Evolutionary conservation across 495 filamentous ascomycete genomes (phyloP), one percentile per base, ranked within the genome.

Genomic region (Penicillium longicatenatum): DNA sequence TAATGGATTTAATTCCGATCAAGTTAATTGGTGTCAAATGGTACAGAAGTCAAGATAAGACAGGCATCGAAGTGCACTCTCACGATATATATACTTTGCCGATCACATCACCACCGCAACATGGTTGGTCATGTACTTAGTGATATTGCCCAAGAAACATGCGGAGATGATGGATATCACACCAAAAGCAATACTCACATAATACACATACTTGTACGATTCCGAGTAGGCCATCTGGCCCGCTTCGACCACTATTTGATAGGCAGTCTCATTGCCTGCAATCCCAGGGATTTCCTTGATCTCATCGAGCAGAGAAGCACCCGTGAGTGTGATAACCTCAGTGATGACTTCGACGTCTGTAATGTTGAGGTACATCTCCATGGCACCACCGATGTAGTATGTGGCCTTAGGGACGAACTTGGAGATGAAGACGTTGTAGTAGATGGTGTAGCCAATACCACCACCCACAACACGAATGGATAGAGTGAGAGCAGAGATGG

Each of bases 371-470:
- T 82, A 53, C 14, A 68, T 63, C 4, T 71, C 52, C 76, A 86
- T 86, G 1, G 80, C 76, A 9, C 75, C 78, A 20, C 79, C 81
- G 16, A 89, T 80, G 52, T 82, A 78, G 45, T 77, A 48, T 9
- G 53, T 66, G 31, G 85, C 80, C 19, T 75, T 69, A 1, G 83
- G 79, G 14, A 79, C 59, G 57, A 90, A 85, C 71, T 88, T 89
- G 61, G 79, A 78, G 61, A 83, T 68, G 73, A 89, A 91, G 62
- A 91, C 79, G 65, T 90, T 91, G 79, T 86, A 91, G 79, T 91
- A 91, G 56, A 86, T 81, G 21, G 81, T 82, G 67, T 90, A 91
- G 43, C 88, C 88, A 52, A 91, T 84, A 31, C 82, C 75, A 35
- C 88, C 87, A 33, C 88, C 88, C 33, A 89, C 78, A 52, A 89